phyloP scores from a whole-genome alignment of 176 grass and related monocot genomes.

The Eragrostis curvula region DNA sequence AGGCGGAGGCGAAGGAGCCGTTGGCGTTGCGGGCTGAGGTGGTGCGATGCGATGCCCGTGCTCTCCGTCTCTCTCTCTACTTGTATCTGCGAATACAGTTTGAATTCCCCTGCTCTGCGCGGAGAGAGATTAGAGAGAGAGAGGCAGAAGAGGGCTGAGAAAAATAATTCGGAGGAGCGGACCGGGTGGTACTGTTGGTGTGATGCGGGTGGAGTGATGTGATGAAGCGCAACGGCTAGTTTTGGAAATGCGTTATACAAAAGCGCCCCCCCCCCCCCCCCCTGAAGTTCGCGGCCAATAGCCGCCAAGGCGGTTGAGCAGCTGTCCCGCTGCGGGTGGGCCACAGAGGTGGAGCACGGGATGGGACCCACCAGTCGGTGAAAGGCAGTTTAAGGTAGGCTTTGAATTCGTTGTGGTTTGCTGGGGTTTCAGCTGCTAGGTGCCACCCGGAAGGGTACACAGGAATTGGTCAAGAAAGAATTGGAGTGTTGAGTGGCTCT shows the following conservation, averaged over 20 bases:
- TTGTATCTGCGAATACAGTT: slow-evolving; percentile 18
- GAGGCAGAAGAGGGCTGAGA: not conserved
- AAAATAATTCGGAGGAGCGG: slow-evolving; percentile 9
- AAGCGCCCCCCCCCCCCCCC: too few species aligned
- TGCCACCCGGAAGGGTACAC: not conserved
- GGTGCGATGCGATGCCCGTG: not conserved
- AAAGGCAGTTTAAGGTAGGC: not conserved
- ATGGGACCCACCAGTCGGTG: slow-evolving; percentile 8
- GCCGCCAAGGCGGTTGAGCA: not conserved
- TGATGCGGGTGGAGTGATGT: not conserved
- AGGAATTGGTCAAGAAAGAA: not conserved
- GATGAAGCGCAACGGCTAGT: slow-evolving; percentile 44
- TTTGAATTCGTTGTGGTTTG: not conserved
- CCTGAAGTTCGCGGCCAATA: not conserved
- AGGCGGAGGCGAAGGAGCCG: not conserved
- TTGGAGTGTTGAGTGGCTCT: not conserved
- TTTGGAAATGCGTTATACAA: slow-evolving; percentile 27
- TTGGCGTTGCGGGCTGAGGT: not conserved
- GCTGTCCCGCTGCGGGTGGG: not conserved
- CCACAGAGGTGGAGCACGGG: rapidly evolving
- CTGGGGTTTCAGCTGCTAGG: not conserved
- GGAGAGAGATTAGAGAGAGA: not conserved
- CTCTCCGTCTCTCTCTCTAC: not conserved
- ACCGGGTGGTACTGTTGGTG: slow-evolving; percentile 11
- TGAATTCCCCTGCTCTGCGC: slow-evolving; percentile 22